Evolutionary conservation across 306 rosid genomes (phyloP), one percentile per base, ranked within the genome.

Genomic region (Arachis hypogaea): DNA sequence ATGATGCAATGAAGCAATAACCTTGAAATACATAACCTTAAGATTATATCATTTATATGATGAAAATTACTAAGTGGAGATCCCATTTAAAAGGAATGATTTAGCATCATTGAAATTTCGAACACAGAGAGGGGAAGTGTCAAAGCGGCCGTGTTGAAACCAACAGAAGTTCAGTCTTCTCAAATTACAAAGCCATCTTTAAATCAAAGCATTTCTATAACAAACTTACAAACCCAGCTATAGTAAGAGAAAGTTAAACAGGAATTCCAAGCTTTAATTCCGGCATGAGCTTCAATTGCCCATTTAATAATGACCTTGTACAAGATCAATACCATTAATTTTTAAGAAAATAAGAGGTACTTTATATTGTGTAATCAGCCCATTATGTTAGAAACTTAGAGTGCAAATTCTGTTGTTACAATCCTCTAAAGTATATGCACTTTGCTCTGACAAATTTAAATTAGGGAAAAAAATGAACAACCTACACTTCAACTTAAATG

Each of bases 221-320:
- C 55, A 9, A 49, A 43, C 7, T 44, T 29, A 71, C 56, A 57
- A 69, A 71, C 66, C 22, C 75, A 33, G 38, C 38, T 33, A 33
- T 22, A 22, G 28, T 22, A 22, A 5, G 42, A 9, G 44, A 73
- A 11, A 61, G 30, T 50, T 10, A 33, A 72, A 61, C 36, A 33
- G 38, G 51, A 60, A 47, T 40, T 47, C 40, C 14, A 72, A 59
- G 52, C 68, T 30, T 72, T 60, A 49, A 7, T 36, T 6, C 52
- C n/a, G 29, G 61, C 61, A 33, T 18, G 4, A 30, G 76, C 69
- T 46, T 47, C 68, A 72, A 60, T 41, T 60, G 33, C 28, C 56
- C 47, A 72, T 66, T 66, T 30, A 46, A 60, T 12, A 46, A n/a
- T 30, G 29, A 46, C 11, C 46, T 46, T 49, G 41, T 22, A 28